Percentiles rank a stretch among this genome's conserved stretches.
These are phyloP conservation scores for Tothia fuscella DNA, from an alignment of 2,329 filamentous ascomycete genomes.

Conservation along the genomic window DNA sequence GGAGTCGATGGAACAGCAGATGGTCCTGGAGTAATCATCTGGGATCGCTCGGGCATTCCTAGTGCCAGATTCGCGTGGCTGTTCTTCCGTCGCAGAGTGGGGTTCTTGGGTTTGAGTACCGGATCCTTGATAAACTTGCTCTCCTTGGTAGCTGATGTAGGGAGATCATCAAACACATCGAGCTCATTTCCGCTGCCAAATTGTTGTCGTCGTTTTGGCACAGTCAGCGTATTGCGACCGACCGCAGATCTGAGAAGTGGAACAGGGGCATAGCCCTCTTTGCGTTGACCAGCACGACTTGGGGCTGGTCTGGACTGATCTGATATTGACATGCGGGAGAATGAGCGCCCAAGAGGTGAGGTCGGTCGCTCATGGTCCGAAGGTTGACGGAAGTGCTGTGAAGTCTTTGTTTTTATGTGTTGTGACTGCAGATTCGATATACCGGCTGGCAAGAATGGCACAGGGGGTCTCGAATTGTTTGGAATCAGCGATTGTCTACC, in stretches of 20 bases:
- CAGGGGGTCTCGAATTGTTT: slow-evolving; percentile 57
- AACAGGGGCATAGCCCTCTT: slow-evolving; percentile 36
- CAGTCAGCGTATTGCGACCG: slow-evolving; percentile 46
- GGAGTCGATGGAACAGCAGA: slow-evolving; percentile 22
- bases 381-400: slow-evolving; percentile 56
- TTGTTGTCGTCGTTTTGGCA: slow-evolving; percentile 58
- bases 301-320: slow-evolving; percentile 36
- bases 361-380: slow-evolving; percentile 24
- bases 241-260: slow-evolving; percentile 39
- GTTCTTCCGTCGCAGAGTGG: slow-evolving; percentile 19
- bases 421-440: slow-evolving; percentile 63
- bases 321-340: slow-evolving; percentile 32
- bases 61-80: slow-evolving; percentile 7
- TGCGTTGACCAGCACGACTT: slow-evolving; percentile 30
- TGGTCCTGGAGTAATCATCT: slow-evolving; percentile 33
- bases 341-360: slow-evolving; percentile 34
- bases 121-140: slow-evolving; percentile 75
- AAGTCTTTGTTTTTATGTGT: slow-evolving; percentile 59
- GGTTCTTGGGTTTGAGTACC: slow-evolving; percentile 50
- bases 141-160: slow-evolving; percentile 72
- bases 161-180: slow-evolving; percentile 87
- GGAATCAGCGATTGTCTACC: slow-evolving; percentile 32
- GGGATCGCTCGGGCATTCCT: slow-evolving; percentile 12
- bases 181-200: slow-evolving; percentile 91
- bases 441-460: slow-evolving; percentile 72